Evolutionary conservation across 2,329 filamentous ascomycete genomes (phyloP).

Genomic region (Pseudocercospora cruenta): DNA sequence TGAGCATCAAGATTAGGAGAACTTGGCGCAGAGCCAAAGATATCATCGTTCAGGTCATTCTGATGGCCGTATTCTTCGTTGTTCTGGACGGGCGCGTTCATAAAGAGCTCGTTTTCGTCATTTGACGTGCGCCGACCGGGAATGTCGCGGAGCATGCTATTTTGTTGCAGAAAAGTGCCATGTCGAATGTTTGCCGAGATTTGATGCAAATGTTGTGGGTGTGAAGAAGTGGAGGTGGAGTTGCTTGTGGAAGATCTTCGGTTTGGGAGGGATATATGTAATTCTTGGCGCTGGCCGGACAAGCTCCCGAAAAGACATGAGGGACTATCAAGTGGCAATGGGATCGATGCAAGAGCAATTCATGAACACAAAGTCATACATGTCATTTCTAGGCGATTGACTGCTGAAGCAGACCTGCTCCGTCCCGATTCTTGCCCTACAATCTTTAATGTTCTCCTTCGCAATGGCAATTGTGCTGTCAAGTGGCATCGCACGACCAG

Average conservation of each 20-base stretch:
- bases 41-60: conserved; percentile 47
- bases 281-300: not conserved
- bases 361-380: too few species aligned
- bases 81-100: conserved; percentile 22
- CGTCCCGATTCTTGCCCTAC: too few species aligned
- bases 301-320: too few species aligned
- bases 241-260: not conserved
- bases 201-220: not conserved
- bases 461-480: too few species aligned
- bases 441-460: too few species aligned
- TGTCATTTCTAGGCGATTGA: too few species aligned
- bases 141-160: conserved; percentile 36
- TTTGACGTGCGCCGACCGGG: conserved; percentile 25
- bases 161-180: not conserved
- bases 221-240: not conserved
- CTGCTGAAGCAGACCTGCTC: too few species aligned
- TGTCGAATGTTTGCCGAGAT: not conserved
- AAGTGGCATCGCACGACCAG: too few species aligned
- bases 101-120: conserved; percentile 24
- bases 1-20: conserved; percentile 38
- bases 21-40: conserved; percentile 50
- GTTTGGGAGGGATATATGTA: not conserved
- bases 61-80: conserved; percentile 10
- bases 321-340: too few species aligned
- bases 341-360: too few species aligned